A percentile compares a stretch with the other conserved stretches of the same genome.
Evolutionary conservation across 495 filamentous ascomycete genomes (phyloP).

Genomic region (Xylaria nigripes): DNA sequence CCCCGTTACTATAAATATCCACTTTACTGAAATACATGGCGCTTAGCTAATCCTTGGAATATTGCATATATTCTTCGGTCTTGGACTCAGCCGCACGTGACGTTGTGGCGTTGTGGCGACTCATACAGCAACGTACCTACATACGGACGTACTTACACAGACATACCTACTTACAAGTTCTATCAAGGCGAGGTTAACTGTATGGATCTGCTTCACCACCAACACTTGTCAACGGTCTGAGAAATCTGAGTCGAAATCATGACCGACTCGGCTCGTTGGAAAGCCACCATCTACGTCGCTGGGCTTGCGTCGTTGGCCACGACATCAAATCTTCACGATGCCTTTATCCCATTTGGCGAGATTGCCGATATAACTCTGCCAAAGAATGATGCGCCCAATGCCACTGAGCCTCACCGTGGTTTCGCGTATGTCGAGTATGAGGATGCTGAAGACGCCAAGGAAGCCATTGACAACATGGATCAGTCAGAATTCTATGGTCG

Average conservation of each 20-base stretch:
- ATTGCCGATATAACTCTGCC: slow-evolving; percentile 84
- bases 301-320: slow-evolving; percentile 78
- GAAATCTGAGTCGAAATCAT: slow-evolving; percentile 37
- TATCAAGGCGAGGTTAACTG: background rate
- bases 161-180: background rate
- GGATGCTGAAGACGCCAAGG: slow-evolving; percentile 72
- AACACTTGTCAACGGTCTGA: background rate
- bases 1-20: background rate
- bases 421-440: slow-evolving; percentile 98
- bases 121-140: background rate
- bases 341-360: slow-evolving; percentile 94
- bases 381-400: slow-evolving; percentile 64
- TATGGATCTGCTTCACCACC: background rate
- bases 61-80: background rate
- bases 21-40: background rate
- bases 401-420: slow-evolving; percentile 70
- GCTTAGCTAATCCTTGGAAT: background rate
- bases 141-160: background rate
- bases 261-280: slow-evolving; percentile 76
- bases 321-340: slow-evolving; percentile 64
- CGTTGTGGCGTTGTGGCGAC: background rate
- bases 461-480: slow-evolving; percentile 99
- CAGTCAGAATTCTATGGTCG: slow-evolving; percentile 91
- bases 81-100: background rate
- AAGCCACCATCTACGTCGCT: slow-evolving; percentile 84